phyloP scores from a whole-genome alignment of 257 asterid genomes.

The Asclepias syriaca region DNA sequence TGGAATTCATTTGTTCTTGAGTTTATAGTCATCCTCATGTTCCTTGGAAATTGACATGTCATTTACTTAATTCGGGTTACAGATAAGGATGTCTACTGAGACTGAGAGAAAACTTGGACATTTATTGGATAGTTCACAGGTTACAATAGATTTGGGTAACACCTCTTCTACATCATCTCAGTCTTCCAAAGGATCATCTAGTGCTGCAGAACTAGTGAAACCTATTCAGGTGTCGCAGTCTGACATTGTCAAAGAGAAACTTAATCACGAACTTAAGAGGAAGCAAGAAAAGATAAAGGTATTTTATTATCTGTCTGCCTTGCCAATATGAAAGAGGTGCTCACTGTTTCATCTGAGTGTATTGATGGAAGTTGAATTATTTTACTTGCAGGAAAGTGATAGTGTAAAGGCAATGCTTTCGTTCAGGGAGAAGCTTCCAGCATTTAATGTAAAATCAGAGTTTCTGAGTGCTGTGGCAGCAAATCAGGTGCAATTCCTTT shows the following conservation, averaged over 20 bases:
- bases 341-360: constrained; percentile 15
- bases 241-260: constrained; percentile 40
- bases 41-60: constrained; percentile 4
- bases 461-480: constrained; percentile 76
- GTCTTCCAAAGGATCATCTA: constrained; percentile 40
- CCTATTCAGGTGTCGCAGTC: constrained; percentile 28
- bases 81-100: constrained; percentile 85
- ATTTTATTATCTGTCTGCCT: neutral
- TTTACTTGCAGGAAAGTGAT: constrained; percentile 50
- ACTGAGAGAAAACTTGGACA: constrained; percentile 73
- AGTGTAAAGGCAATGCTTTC: constrained; percentile 66
- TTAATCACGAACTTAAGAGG: constrained; percentile 55
- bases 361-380: constrained; percentile 18
- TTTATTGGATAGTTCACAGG: constrained; percentile 53
- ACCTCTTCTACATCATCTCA: constrained; percentile 42
- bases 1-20: neutral
- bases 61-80: constrained; percentile 15
- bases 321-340: constrained; percentile 3
- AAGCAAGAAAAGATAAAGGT: constrained; percentile 88
- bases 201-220: constrained; percentile 30
- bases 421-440: constrained; percentile 86
- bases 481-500: constrained; percentile 52
- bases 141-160: constrained; percentile 24
- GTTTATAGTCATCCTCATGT: neutral
- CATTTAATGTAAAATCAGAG: constrained; percentile 67